phyloP scores from a whole-genome alignment of 1,139 yeast genomes.

The Kodamaea fungicola region DNA sequence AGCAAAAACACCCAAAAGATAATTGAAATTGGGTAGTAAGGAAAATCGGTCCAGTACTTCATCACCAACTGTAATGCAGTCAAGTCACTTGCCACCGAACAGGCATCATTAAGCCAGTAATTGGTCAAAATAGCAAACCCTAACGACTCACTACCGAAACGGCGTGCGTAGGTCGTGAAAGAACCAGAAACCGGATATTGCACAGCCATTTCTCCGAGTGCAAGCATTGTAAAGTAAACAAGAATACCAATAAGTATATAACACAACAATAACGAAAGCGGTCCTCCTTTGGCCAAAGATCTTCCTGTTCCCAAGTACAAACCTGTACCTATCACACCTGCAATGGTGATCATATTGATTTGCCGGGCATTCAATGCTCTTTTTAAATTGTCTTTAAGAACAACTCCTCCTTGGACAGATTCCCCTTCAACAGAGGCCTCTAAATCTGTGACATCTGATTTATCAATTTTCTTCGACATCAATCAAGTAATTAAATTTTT shows the following conservation, averaged over 20 bases:
- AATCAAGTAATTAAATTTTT: not conserved
- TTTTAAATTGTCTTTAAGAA: constrained; percentile 26
- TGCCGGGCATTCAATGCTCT: constrained; percentile 51
- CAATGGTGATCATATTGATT: constrained; percentile 61
- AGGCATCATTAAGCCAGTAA: constrained; percentile 66
- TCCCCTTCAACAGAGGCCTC: constrained; percentile 8
- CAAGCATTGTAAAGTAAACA: constrained; percentile 57
- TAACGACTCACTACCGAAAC: constrained; percentile 59
- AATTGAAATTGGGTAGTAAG: constrained; percentile 54
- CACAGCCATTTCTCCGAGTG: constrained; percentile 65
- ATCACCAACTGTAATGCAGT: constrained; percentile 58
- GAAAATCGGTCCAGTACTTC: constrained; percentile 61
- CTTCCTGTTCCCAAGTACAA: constrained; percentile 61
- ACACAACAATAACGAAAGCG: constrained; percentile 56
- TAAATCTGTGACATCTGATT: constrained; percentile 7
- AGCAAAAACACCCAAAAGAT: constrained; percentile 58
- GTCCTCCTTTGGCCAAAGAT: constrained; percentile 61
- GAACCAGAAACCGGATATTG: constrained; percentile 62
- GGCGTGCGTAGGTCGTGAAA: constrained; percentile 55
- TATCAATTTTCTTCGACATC: not conserved
- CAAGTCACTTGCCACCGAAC: constrained; percentile 59
- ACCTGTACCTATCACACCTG: constrained; percentile 71
- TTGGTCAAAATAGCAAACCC: constrained; percentile 62
- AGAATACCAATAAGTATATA: constrained; percentile 57
- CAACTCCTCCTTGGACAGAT: constrained; percentile 7